Conservation (phyloP, 805 yeast species). For the Priceomyces melissophilus region DNA sequence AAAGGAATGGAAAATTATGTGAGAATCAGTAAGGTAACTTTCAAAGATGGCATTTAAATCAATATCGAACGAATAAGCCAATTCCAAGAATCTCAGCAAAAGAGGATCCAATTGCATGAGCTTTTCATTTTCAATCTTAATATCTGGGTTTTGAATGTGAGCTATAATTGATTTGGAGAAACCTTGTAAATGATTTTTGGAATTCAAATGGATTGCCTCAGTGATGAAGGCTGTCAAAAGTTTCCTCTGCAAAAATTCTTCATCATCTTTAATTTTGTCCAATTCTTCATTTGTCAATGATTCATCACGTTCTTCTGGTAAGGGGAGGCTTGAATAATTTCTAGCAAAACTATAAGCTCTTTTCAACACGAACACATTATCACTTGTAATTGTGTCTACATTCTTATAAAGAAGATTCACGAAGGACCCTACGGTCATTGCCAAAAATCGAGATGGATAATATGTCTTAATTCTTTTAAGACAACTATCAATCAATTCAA, state of each 20-base stretch:
- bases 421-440: slow-evolving; percentile 61
- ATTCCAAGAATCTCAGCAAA: slow-evolving; percentile 24
- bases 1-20: slow-evolving; percentile 36
- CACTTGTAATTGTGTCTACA: slow-evolving; percentile 10
- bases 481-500: slow-evolving; percentile 61
- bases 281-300: slow-evolving; percentile 36
- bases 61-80: slow-evolving; percentile 66
- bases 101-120: slow-evolving; percentile 14
- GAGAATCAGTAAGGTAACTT: slow-evolving; percentile 34
- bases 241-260: slow-evolving; percentile 59
- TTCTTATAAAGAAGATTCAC: slow-evolving; percentile 50
- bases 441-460: slow-evolving; percentile 76
- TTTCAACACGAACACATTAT: slow-evolving; percentile 43
- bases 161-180: slow-evolving; percentile 21
- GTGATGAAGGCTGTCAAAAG: slow-evolving; percentile 63
- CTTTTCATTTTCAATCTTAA: not conserved
- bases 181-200: slow-evolving; percentile 15
- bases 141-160: slow-evolving; percentile 14
- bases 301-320: slow-evolving; percentile 42
- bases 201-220: slow-evolving; percentile 41
- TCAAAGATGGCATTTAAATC: slow-evolving; percentile 44
- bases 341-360: slow-evolving; percentile 60
- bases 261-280: slow-evolving; percentile 46
- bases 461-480: slow-evolving; percentile 61
- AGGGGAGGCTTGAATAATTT: slow-evolving; percentile 42